Conservation (phyloP, 2,329 filamentous ascomycete genomes). For the Trichophyton equinum region DNA sequence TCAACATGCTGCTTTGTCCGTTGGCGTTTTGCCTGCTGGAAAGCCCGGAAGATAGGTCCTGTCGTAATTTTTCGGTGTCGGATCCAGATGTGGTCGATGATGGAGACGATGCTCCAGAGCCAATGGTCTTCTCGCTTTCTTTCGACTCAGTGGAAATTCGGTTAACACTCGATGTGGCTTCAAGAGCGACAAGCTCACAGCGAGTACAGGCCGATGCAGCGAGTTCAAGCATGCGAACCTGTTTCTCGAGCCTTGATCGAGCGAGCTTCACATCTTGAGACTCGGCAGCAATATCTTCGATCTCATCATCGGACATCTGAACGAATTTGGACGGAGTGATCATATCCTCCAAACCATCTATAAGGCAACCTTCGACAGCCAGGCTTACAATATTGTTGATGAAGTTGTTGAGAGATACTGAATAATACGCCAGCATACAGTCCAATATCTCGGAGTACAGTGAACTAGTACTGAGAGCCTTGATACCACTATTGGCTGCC, state of each 20-base stretch:
- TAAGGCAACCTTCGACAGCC: conserved; percentile 28
- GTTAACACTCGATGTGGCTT: conserved; percentile 11
- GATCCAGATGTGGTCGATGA: conserved; percentile 2
- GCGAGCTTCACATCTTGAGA: conserved; percentile 13
- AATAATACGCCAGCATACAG: conserved; percentile 18
- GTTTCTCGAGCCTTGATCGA: conserved; percentile 7
- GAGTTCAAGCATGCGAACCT: conserved; percentile 13
- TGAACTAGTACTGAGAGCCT: conserved; percentile 6
- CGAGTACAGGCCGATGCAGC: conserved; percentile 12
- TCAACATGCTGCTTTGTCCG: not conserved
- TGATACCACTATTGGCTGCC: not conserved
- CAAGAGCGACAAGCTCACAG: conserved; percentile 13
- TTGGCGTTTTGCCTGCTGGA: not conserved
- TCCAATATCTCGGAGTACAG: conserved; percentile 15
- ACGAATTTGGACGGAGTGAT: conserved; percentile 23
- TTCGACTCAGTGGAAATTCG: conserved; percentile 3
- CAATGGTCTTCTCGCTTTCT: conserved; percentile 3
- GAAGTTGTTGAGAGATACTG: conserved; percentile 22
- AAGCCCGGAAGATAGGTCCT: not conserved
- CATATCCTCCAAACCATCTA: conserved; percentile 24
- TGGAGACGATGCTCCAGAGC: conserved; percentile 6
- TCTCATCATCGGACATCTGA: conserved; percentile 21
- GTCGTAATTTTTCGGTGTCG: conserved; percentile 4
- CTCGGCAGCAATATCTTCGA: conserved; percentile 18
- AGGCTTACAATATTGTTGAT: conserved; percentile 27